Conservation (phyloP, 1,139 yeast genomes). For the Yamadazyma dendronema region DNA sequence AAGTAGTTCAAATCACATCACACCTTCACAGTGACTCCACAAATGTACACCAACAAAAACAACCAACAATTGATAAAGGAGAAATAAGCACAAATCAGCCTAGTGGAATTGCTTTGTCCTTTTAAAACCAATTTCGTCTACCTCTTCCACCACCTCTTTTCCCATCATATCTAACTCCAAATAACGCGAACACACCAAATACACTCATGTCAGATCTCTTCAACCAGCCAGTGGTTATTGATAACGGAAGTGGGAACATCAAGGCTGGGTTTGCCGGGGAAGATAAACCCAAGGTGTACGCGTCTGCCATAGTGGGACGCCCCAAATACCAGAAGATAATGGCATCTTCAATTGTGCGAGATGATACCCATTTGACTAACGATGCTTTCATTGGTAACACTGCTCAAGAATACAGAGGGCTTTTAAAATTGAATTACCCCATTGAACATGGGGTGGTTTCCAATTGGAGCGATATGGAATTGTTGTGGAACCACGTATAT, state of each 20-base stretch:
- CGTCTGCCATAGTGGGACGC: slow-evolving; percentile 62
- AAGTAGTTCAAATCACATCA: no score
- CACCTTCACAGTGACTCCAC: no score
- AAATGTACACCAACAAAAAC: no score
- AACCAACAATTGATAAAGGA: no score
- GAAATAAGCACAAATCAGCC: neutral
- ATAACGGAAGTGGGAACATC: slow-evolving; percentile 87
- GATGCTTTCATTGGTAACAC: slow-evolving; percentile 63
- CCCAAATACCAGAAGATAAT: slow-evolving; percentile 83
- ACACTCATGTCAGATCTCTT: neutral
- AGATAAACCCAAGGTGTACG: slow-evolving; percentile 65
- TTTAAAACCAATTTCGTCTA: no score
- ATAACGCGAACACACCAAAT: slow-evolving; percentile 1
- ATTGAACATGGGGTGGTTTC: slow-evolving; percentile 77
- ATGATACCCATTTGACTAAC: slow-evolving; percentile 17
- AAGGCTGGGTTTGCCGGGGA: slow-evolving; percentile 96
- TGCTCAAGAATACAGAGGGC: slow-evolving; percentile 77
- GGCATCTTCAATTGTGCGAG: slow-evolving; percentile 59
- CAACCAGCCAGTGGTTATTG: slow-evolving; percentile 90
- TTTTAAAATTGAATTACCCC: slow-evolving; percentile 69
- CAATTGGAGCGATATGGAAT: slow-evolving; percentile 87
- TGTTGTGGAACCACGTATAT: slow-evolving; percentile 67
- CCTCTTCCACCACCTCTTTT: neutral
- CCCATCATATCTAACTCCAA: neutral
- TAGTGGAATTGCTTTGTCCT: no score